A percentile compares a stretch with the other conserved stretches of the same genome.
Conservation (phyloP, 768 basidiomycete species). For the Boletus reticuloceps region DNA sequence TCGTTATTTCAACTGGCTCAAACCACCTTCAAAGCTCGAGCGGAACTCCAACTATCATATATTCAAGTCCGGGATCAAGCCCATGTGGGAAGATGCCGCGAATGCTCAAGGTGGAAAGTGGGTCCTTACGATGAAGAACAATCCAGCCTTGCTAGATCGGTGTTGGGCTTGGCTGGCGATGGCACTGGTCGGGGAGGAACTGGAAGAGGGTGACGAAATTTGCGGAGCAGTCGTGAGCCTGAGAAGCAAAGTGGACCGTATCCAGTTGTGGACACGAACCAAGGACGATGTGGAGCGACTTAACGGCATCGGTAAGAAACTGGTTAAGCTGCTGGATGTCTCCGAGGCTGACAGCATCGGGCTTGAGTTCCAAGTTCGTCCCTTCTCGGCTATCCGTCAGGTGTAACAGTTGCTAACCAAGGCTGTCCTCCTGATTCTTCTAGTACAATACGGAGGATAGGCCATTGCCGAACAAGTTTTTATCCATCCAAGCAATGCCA, state of each 20-base stretch:
- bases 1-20: conserved; percentile 92
- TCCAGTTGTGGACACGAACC: conserved; percentile 86
- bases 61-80: conserved; percentile 92
- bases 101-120: conserved; percentile 94
- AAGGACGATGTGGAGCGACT: conserved; percentile 85
- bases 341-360: conserved; percentile 83
- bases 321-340: conserved; percentile 80
- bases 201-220: conserved; percentile 68
- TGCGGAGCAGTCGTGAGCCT: conserved; percentile 87
- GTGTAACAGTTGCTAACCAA: background rate
- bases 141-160: conserved; percentile 72
- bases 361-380: conserved; percentile 82
- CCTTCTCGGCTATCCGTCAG: background rate
- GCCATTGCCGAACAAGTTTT: conserved; percentile 77
- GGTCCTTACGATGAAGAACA: conserved; percentile 91
- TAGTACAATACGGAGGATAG: conserved; percentile 89
- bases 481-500: conserved; percentile 73
- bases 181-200: conserved; percentile 74
- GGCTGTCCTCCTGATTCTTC: background rate
- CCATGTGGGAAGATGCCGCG: conserved; percentile 96
- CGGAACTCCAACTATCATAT: conserved; percentile 93
- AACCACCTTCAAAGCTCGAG: conserved; percentile 84
- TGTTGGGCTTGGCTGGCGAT: conserved; percentile 91
- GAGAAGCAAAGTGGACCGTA: conserved; percentile 82
- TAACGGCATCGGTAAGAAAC: conserved; percentile 79